Evolutionary conservation across 1,284 basidiomycete species (phyloP), one percentile per base, ranked within the genome.

Genomic region (Gomphus bonarii): DNA sequence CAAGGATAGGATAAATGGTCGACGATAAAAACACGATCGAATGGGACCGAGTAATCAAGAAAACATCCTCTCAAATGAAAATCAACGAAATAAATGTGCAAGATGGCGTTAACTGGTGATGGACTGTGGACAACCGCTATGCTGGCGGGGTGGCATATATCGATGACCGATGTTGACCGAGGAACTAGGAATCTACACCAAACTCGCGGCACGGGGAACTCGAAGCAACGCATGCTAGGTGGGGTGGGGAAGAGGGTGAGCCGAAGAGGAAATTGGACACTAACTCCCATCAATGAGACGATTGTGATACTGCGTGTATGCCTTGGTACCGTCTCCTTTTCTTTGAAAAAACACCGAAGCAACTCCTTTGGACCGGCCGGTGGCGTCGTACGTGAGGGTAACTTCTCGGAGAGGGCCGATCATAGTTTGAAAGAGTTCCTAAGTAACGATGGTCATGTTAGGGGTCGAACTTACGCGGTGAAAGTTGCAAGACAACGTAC

Each of bases 221-320:
- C 51, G 51, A 53, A 43, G 51, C 51, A 53, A 53, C 51, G 51
- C 51, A 53, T 53, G 51, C 51, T 53, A 53, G 51, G 28, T 22
- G 20, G 31, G 51, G 9, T 43, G 38, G 38, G 35, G 50, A 57
- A 62, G 65, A 62, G 58, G 61, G 65, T 65, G 65, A 65, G 65
- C 65, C 65, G 65, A 61, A 67, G 64, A 68, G 68, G 65, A 70
- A 71, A 70, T 76, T 75, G 75, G 81, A 80, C 85, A 97, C 95
- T 94, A 89, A 98, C 95, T 97, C 78, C 94, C 92, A 85, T 99
- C 95, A 81, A 99, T 95, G 76, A 99, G 86, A 70, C 95, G 88
- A 76, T 94, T 93, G 82, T 99, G 93, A 81, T 98, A 99, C 65
- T 92, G 82, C 63, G 88, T 79, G 74, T 87, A 95, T 5, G 95